Percentiles rank a stretch among this genome's conserved stretches.
Conservation (phyloP, 169 alveolate species). For the Plasmodium relictum region DNA sequence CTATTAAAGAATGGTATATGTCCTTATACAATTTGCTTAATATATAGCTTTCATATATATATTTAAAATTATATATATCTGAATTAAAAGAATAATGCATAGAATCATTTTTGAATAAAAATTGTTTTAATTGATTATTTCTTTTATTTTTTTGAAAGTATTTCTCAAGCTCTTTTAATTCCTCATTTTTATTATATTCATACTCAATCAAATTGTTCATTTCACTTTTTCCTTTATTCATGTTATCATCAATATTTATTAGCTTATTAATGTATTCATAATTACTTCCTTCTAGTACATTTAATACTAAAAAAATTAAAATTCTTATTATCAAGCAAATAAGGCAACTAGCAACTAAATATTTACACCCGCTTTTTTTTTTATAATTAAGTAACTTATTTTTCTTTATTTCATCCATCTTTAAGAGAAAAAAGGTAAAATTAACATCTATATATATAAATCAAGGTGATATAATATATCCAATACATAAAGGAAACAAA, state of each 20-base stretch:
- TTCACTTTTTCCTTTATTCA: not conserved
- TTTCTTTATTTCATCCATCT: not conserved
- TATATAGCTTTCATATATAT: constrained; percentile 51
- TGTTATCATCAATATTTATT: constrained; percentile 2
- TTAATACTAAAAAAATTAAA: not conserved
- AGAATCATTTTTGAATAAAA: constrained; percentile 43
- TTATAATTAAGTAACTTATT: no score
- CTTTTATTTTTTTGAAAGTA: constrained; percentile 48
- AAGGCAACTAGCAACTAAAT: constrained; percentile 17
- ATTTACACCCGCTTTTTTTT: not conserved
- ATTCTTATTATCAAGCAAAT: constrained; percentile 28
- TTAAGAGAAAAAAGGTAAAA: not conserved
- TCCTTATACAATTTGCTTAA: constrained; percentile 26
- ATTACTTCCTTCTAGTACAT: constrained; percentile 32
- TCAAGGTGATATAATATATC: not conserved
- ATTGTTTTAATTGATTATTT: constrained; percentile 15
- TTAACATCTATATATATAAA: not conserved
- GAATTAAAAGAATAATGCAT: constrained; percentile 67
- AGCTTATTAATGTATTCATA: constrained; percentile 40
- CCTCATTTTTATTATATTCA: not conserved
- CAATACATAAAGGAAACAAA: not conserved
- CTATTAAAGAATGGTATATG: constrained; percentile 14
- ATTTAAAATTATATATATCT: constrained; percentile 59
- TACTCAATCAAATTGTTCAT: not conserved
- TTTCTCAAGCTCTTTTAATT: constrained; percentile 1